A percentile compares a stretch with the other conserved stretches of the same genome.
Conservation (phyloP, 257 asterid species). For the Osmanthus fragrans region DNA sequence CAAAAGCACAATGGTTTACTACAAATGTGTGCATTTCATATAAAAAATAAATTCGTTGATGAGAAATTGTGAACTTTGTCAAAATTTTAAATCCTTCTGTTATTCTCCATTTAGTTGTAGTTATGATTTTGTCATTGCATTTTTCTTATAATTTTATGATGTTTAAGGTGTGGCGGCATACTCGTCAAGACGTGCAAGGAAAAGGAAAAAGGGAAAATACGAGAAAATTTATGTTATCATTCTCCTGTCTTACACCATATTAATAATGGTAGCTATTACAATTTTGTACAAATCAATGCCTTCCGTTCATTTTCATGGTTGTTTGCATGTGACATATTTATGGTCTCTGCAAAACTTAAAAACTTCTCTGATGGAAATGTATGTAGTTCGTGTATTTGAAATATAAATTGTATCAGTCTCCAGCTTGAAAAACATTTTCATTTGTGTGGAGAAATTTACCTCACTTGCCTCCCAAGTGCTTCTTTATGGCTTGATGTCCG, state of each 20-base stretch:
- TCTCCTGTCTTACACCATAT: not conserved
- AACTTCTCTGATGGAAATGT: not conserved
- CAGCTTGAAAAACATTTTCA: not conserved
- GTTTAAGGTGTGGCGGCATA: not conserved
- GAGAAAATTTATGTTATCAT: not conserved
- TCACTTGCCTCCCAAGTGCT: not conserved
- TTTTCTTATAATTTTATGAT: not conserved
- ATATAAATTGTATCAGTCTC: not conserved
- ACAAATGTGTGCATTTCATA: not conserved
- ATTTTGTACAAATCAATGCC: not conserved
- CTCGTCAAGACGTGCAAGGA: not conserved
- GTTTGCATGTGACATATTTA: not conserved
- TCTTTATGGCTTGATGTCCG: not conserved
- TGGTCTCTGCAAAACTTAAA: not conserved
- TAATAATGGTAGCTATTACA: not conserved
- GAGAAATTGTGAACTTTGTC: not conserved
- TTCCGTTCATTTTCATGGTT: not conserved
- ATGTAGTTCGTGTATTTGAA: not conserved
- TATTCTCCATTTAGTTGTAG: not conserved
- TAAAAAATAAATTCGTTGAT: not conserved
- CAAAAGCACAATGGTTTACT: not conserved
- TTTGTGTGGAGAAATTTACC: not conserved
- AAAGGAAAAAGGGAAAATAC: not conserved
- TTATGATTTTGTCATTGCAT: not conserved
- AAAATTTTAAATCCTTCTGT: not conserved